Evolutionary conservation across 768 basidiomycete species (phyloP).

Genomic region (Suillus subluteus): DNA sequence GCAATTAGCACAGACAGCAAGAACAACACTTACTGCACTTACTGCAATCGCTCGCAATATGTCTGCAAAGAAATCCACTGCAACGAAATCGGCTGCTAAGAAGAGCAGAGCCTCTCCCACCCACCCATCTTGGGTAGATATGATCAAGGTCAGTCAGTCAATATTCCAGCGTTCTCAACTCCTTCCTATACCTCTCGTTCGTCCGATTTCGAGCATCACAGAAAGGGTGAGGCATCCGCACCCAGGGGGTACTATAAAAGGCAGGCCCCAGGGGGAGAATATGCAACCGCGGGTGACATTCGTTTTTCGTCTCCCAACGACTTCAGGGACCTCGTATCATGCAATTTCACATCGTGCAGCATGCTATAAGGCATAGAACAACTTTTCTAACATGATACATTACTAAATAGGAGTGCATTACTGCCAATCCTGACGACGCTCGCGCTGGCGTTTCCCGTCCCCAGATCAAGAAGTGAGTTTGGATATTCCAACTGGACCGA

Average conservation of each 20-base stretch:
- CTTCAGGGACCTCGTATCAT: not conserved
- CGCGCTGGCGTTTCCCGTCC: conserved; percentile 87
- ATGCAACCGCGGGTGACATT: not conserved
- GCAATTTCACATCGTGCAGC: not conserved
- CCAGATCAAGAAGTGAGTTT: conserved; percentile 87
- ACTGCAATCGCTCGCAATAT: conserved; percentile 27
- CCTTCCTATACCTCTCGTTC: conserved; percentile 20
- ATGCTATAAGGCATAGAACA: not conserved
- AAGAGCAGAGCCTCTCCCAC: conserved; percentile 33
- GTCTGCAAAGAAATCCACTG: conserved; percentile 49
- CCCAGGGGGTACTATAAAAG: conserved; percentile 37
- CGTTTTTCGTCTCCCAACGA: not conserved
- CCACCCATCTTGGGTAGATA: conserved; percentile 69
- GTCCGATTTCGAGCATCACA: conserved; percentile 14
- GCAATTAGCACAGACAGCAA: conserved; percentile 22
- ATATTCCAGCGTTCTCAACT: conserved; percentile 16
- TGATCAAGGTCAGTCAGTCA: conserved; percentile 70
- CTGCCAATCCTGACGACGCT: conserved; percentile 70
- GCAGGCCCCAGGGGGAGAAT: conserved; percentile 44
- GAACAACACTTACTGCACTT: conserved; percentile 15
- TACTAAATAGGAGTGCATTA: conserved; percentile 78
- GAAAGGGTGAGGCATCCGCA: conserved; percentile 7
- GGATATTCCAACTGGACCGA: conserved; percentile 19
- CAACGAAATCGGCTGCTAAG: conserved; percentile 47
- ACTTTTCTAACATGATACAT: conserved; percentile 1